Percentiles rank a stretch among this genome's conserved stretches.
These are phyloP conservation scores for Carpinus fangiana DNA, from an alignment of 306 rosid genomes.

Conservation along the genomic window DNA sequence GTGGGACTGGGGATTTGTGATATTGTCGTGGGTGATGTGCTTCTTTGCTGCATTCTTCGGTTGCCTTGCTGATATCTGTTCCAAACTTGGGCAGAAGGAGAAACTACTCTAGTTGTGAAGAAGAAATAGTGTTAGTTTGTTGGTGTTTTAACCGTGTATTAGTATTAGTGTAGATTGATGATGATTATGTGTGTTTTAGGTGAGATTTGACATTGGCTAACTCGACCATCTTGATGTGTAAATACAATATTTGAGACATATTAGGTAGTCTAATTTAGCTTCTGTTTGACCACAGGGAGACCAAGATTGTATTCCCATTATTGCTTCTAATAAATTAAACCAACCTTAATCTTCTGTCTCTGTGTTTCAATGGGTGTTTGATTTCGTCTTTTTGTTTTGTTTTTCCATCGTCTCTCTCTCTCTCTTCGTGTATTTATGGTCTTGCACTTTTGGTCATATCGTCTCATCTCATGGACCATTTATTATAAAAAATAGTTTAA, in stretches of 20 bases:
- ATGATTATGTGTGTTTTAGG: not conserved
- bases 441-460: no score
- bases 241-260: not conserved
- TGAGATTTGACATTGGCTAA: not conserved
- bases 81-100: constrained; percentile 27
- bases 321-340: not conserved
- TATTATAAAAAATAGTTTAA: no score
- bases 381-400: no score
- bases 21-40: constrained; percentile 33
- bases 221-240: not conserved
- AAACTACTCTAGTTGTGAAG: constrained; percentile 13
- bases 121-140: no score
- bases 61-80: constrained; percentile 37
- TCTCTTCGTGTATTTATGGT: no score
- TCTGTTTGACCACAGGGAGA: not conserved
- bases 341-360: not conserved
- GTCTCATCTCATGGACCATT: no score
- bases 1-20: constrained; percentile 29
- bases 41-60: constrained; percentile 35
- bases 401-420: no score
- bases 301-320: not conserved
- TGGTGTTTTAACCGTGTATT: no score
- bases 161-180: no score
- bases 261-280: not conserved
- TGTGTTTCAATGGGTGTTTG: not conserved